These are phyloP conservation scores for Tulasnella calospora DNA, from an alignment of 768 basidiomycete genomes.

Conservation along the genomic window DNA sequence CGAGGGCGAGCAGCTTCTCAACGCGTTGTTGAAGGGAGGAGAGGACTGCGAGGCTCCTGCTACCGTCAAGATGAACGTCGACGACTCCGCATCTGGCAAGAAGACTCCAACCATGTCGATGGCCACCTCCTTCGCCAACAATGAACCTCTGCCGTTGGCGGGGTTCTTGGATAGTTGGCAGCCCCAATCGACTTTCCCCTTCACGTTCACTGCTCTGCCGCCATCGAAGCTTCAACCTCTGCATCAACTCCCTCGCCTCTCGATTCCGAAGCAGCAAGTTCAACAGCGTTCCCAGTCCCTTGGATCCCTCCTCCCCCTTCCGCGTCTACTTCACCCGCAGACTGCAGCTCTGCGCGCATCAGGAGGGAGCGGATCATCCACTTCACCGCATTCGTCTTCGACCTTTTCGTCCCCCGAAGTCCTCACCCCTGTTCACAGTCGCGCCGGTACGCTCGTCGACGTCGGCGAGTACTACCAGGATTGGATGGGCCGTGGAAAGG, in stretches of 20 bases:
- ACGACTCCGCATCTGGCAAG: neutral
- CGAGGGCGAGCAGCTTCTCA: neutral
- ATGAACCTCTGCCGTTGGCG: neutral
- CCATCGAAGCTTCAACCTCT: neutral
- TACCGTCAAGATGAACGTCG: slow-evolving; percentile 16
- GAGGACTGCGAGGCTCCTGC: neutral
- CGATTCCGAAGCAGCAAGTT: neutral
- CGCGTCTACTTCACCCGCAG: slow-evolving; percentile 14
- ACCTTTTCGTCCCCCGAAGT: slow-evolving; percentile 23
- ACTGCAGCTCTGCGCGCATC: slow-evolving; percentile 18
- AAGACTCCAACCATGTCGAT: slow-evolving; percentile 8
- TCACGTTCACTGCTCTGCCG: neutral
- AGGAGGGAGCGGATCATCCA: slow-evolving; percentile 2
- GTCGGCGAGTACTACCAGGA: slow-evolving; percentile 8
- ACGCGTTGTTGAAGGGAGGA: neutral
- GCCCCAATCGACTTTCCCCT: neutral
- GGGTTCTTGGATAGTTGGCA: slow-evolving; percentile 17
- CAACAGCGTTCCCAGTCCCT: slow-evolving; percentile 1
- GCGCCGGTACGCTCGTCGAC: slow-evolving; percentile 16
- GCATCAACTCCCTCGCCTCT: neutral
- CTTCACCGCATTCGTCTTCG: slow-evolving; percentile 11
- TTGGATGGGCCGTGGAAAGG: neutral
- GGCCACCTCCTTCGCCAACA: neutral
- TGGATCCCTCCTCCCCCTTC: neutral
- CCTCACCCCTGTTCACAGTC: slow-evolving; percentile 18